Conservation (phyloP, 2,329 filamentous ascomycete species). For the Fusarium dimerum region DNA sequence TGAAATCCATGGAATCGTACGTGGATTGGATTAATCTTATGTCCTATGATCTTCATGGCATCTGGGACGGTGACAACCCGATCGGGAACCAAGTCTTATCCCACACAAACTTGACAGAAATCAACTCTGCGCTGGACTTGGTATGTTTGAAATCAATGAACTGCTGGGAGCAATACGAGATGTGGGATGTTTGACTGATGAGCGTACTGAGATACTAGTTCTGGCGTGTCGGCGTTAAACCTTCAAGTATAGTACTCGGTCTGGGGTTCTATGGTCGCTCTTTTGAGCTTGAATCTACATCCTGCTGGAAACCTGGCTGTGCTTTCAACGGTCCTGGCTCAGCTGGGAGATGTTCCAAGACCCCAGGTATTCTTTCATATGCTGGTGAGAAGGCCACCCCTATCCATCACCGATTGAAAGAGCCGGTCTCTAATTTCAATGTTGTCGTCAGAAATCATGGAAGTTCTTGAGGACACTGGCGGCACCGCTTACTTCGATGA, state of each 20-base stretch:
- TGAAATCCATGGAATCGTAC: conserved; percentile 10
- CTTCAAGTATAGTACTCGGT: conserved; percentile 45
- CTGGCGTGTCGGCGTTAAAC: conserved; percentile 43
- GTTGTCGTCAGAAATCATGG: conserved; percentile 20
- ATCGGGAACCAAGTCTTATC: conserved; percentile 36
- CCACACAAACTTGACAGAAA: conserved; percentile 52
- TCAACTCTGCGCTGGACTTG: conserved; percentile 41
- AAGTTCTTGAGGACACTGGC: conserved; percentile 25
- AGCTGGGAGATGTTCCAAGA: conserved; percentile 21
- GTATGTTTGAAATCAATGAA: no score
- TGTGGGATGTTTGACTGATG: no score
- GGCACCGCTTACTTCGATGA: conserved; percentile 28
- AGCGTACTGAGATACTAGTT: no score
- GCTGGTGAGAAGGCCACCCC: no score
- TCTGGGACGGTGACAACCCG: conserved; percentile 39
- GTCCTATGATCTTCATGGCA: conserved; percentile 44
- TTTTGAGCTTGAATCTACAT: conserved; percentile 17
- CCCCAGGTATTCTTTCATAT: conserved; percentile 27
- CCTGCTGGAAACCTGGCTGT: conserved; percentile 19
- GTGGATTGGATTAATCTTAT: conserved; percentile 44
- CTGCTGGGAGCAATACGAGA: no score
- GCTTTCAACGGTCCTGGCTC: conserved; percentile 9
- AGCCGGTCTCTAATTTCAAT: no score
- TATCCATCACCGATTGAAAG: no score
- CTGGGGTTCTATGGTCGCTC: conserved; percentile 42